Evolutionary conservation across 257 asterid genomes (phyloP), one percentile per base, ranked within the genome.

Genomic region (Lantana camara): DNA sequence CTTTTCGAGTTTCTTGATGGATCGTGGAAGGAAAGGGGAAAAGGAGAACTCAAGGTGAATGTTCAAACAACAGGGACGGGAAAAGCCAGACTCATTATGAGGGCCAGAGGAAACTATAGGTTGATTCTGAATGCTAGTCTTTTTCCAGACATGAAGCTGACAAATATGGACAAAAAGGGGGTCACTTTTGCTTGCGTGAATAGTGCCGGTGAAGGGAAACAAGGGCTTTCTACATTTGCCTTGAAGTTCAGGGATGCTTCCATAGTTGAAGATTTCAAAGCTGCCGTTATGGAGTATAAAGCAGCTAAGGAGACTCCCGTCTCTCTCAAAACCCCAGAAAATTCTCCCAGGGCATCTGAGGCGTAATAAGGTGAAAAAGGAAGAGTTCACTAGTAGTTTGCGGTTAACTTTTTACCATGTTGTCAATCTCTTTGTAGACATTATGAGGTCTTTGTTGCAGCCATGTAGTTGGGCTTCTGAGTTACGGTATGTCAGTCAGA

Each of bases 81-180:
- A 52, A 90, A 80, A 74, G 94, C 88, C 11, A 83, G 99, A 55
- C 91, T 93, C n/a, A 64, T 90, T 30, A 93, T 93, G 99, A 77
- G 97, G 68, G 80, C 96, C 1, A 72, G 75, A 65, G 97, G 97
- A 53, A 88, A 93, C 70, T 86, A 79, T 68, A 85, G 99, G 59
- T 70, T 93, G 79, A 84, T 93, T 42, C 51, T 93, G 82, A 93
- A 93, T 61, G 95, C 99, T 4, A 76, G 82, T 50, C 94, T 93
- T 47, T 93, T 77, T 67, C 95, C 99, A 4, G 96, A 93, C 60
- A 87, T 90, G 95, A 90, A 93, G 86, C 82, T 87, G 40, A 83
- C 96, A 10, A 76, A 73, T 62, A 93, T 93, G 99, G 97, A 93
- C 37, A 93, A 93, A 81, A 93, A 79, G 42, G 99, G 97, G 9